phyloP scores from a whole-genome alignment of 208 protist genomes.

The Naegleria lovaniensis region DNA sequence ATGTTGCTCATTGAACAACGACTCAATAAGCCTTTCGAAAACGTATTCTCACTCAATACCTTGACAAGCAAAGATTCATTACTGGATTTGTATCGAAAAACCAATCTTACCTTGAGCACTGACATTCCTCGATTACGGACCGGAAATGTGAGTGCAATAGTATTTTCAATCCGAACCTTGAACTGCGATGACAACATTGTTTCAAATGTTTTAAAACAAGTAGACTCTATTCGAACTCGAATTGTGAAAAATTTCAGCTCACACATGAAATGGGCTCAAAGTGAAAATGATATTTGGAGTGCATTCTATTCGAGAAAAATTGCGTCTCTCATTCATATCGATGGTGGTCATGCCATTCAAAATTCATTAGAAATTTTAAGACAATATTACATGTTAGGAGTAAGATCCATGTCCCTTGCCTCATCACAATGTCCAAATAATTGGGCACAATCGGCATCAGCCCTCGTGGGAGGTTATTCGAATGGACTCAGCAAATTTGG shows the following conservation, averaged over 20 bases:
- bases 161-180: background rate
- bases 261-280: background rate
- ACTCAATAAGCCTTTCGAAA: background rate
- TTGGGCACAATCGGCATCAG: background rate
- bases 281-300: background rate
- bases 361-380: background rate
- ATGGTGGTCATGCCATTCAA: slow-evolving; percentile 5
- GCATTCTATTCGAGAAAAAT: background rate
- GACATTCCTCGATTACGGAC: background rate
- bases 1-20: background rate
- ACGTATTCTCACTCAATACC: background rate
- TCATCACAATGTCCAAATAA: background rate
- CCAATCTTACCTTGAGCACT: background rate
- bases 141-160: background rate
- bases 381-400: background rate
- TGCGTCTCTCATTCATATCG: background rate
- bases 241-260: background rate
- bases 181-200: background rate
- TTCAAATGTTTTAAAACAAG: background rate
- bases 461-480: background rate
- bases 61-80: background rate
- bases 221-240: background rate
- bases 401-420: background rate
- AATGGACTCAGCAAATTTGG: background rate
- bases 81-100: background rate